Evolutionary conservation across 208 protist species (phyloP).

Genomic region (Trichomonas tenax): DNA sequence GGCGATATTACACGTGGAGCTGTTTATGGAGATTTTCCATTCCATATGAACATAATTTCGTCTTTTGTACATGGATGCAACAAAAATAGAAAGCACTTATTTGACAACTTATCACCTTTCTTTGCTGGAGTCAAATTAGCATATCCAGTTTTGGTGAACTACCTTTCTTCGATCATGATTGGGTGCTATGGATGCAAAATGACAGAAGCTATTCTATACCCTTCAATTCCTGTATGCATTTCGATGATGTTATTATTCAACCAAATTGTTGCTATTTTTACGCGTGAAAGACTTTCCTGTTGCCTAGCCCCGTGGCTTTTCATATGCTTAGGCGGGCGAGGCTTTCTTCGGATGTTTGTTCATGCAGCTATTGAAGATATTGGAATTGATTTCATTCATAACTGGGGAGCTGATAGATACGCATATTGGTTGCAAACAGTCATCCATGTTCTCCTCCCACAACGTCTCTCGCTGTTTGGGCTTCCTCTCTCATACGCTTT

Average conservation of each 20-base stretch:
- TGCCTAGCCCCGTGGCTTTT: not conserved
- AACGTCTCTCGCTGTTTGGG: not conserved
- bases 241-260: not conserved
- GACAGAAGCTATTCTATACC: not conserved
- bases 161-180: not conserved
- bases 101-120: not conserved
- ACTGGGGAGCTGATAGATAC: not conserved
- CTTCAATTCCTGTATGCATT: not conserved
- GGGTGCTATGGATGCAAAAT: not conserved
- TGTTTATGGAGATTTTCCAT: not conserved
- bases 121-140: not conserved
- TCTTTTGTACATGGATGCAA: not conserved
- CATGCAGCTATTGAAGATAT: not conserved
- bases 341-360: not conserved
- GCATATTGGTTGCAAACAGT: not conserved
- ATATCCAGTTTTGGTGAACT: not conserved
- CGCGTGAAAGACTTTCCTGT: not conserved
- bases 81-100: not conserved
- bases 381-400: not conserved
- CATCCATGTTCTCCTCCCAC: not conserved
- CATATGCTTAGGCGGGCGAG: not conserved
- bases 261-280: not conserved
- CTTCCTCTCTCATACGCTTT: not conserved
- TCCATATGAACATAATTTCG: too few relatives aligned
- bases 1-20: not conserved